Evolutionary conservation across 129 eudicot species (phyloP), one percentile per base, ranked within the genome.

Genomic region (Flaveria brownii): DNA sequence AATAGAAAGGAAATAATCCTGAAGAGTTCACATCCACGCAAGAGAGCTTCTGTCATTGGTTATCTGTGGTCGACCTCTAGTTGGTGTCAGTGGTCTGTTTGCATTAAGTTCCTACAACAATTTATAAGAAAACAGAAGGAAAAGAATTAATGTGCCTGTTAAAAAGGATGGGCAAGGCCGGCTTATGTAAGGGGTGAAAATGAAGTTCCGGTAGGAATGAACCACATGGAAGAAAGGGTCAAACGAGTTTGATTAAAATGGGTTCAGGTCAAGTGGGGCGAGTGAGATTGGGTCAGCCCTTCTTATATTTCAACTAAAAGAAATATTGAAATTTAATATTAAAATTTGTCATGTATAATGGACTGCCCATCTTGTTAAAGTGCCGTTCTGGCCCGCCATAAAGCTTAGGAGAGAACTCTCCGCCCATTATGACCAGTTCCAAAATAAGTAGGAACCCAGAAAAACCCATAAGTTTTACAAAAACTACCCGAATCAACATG

Each of bases 21-120:
- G 16, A 23, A 68, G 68, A 36, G 30, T 3, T 62, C 86, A 89
- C 68, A 86, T 84, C 93, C 96, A 92, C 79, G 96, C 93, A 78
- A 92, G 90, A 75, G 96, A 86, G 72, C 96, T 91, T 70, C 92
- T 84, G 65, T 92, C 98, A 41, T 84, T 89, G 25, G 91, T 74
- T 33, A 86, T 89, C 86, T 86, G 94, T 61, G 96, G 98, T 41
- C 98, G 96, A 25, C 98, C 98, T 83, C 98, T 89, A 23, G 98
- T 92, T 55, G 98, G 98, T 36, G 98, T 92, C 30, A 96, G 86
- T 72, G 99, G 99, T 64, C 65, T 25, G 33, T 59, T 22, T 20
- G 30, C 33, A 59, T 59, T 59, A 59, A 59, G 65, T 7, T 22
- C 98, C 98, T 94, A 43, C 56, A 55, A 20, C 62, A 18, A 55